Evolutionary conservation across 164 flowering plant species (phyloP).

Genomic region (Houttuynia cordata): DNA sequence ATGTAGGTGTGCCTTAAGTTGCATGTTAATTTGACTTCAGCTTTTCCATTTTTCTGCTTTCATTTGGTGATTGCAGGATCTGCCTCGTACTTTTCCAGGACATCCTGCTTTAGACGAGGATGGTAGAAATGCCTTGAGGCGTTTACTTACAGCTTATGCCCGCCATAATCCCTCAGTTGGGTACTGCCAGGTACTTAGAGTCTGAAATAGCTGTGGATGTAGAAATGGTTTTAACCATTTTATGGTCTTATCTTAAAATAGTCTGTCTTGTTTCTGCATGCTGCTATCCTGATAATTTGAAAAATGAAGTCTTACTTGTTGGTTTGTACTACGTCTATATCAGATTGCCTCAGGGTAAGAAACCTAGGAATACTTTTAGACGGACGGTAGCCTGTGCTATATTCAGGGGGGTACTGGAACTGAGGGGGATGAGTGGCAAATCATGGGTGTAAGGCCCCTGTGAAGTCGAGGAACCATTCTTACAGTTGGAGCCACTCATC

Average conservation of each 20-base stretch:
- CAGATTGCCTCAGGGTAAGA: too few species aligned
- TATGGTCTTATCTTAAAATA: not conserved
- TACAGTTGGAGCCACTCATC: too few species aligned
- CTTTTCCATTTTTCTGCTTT: not conserved
- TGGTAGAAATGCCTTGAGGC: conserved; percentile 95
- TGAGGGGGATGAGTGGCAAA: too few species aligned
- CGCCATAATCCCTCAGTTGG: conserved; percentile 97
- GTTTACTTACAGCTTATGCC: conserved; percentile 94
- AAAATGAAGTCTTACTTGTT: too few species aligned
- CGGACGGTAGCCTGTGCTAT: too few species aligned
- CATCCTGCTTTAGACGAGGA: conserved; percentile 97
- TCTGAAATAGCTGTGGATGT: not conserved
- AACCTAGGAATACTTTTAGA: too few species aligned
- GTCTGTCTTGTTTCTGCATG: too few species aligned
- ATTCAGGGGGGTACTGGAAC: too few species aligned
- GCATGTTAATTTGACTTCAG: not conserved
- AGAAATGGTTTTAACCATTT: not conserved
- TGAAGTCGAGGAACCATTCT: too few species aligned
- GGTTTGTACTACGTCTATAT: too few species aligned
- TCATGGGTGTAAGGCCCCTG: too few species aligned
- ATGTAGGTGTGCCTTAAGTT: not conserved
- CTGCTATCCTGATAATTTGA: too few species aligned
- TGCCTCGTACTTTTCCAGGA: conserved; percentile 98
- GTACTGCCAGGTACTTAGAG: conserved; percentile 77
- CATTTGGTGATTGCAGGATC: conserved; percentile 40